Evolutionary conservation across 2,329 filamentous ascomycete genomes (phyloP), one percentile per base, ranked within the genome.

Genomic region (Whalleya microplaca): DNA sequence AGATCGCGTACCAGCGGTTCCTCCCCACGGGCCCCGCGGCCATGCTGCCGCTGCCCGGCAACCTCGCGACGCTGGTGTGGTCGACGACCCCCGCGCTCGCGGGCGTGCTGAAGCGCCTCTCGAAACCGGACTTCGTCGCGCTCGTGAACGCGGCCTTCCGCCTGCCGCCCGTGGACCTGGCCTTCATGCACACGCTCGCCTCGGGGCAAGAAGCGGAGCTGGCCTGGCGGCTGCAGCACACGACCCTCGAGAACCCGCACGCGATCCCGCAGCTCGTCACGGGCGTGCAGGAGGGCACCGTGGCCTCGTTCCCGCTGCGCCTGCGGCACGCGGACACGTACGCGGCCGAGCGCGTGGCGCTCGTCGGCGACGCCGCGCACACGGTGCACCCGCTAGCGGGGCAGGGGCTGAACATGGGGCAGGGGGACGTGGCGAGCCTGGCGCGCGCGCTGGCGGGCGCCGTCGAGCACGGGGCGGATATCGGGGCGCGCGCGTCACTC

Each of bases 81-180:
- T 96, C 92, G 5, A 98, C 93, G 1, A 95, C 91, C 0, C 89
- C 92, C 0, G 81, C 86, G 52, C 87, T 91, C 58, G 95, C 94
- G 0, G 82, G 89, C 0, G 80, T 88, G 52, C 81, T 99, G 41
- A 97, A 96, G 78, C 84, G 83, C 40, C 81, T 99, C 3, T 78
- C 86, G 0, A 73, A 86, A 0, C 77, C 79, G 47, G 90, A 96
- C 69, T 96, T 99, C 69, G 77, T 88, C 16, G 88, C 92, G 29
- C 89, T 94, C 82, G 90, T 99, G 64, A 98, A 99, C 70, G 92
- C 94, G 0, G 95, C 92, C 0, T 97, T 99, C 78, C 86, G 92
- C 12, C 82, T 99, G 18, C 83, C 83, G 56, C 82, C 89, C 16
- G 85, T 89, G 1, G 95, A 99, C 72, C 78, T 99, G 3, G 83